Evolutionary conservation across 1,139 yeast species (phyloP).

Genomic region (Geotrichum australiense): DNA sequence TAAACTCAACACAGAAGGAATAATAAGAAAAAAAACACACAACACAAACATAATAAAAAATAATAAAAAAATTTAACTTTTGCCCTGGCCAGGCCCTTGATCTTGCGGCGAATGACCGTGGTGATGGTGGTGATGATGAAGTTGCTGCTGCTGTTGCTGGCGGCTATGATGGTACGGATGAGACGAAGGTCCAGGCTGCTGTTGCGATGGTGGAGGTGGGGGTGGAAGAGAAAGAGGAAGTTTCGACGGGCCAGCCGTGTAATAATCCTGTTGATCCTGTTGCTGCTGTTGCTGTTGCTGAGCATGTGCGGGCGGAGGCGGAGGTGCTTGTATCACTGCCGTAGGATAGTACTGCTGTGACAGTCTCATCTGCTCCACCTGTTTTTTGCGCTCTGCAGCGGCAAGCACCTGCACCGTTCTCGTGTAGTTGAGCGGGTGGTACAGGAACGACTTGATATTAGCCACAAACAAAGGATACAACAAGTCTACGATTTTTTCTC

Average conservation of each 20-base stretch:
- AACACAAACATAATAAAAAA: too few species aligned
- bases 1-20: too few species aligned
- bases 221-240: slow-evolving; percentile 11
- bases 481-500: slow-evolving; percentile 78
- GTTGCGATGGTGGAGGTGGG: slow-evolving; percentile 7
- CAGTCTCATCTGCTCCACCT: slow-evolving; percentile 23
- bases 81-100: too few species aligned
- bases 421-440: slow-evolving; percentile 31
- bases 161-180: too few species aligned
- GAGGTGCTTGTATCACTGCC: slow-evolving; percentile 13
- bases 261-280: slow-evolving; percentile 3
- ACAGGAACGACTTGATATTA: slow-evolving; percentile 41
- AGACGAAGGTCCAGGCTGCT: too few species aligned
- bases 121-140: slow-evolving; percentile 10
- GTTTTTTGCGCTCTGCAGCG: slow-evolving; percentile 33
- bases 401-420: slow-evolving; percentile 35
- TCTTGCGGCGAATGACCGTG: too few species aligned
- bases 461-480: slow-evolving; percentile 83
- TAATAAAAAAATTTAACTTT: too few species aligned
- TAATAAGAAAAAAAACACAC: too few species aligned
- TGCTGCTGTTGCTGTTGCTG: slow-evolving; percentile 13
- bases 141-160: too few species aligned
- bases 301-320: slow-evolving; percentile 8
- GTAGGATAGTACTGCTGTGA: slow-evolving; percentile 18
- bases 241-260: slow-evolving; percentile 6